phyloP scores from a whole-genome alignment of 495 filamentous ascomycete genomes.

The Cercophora samala region DNA sequence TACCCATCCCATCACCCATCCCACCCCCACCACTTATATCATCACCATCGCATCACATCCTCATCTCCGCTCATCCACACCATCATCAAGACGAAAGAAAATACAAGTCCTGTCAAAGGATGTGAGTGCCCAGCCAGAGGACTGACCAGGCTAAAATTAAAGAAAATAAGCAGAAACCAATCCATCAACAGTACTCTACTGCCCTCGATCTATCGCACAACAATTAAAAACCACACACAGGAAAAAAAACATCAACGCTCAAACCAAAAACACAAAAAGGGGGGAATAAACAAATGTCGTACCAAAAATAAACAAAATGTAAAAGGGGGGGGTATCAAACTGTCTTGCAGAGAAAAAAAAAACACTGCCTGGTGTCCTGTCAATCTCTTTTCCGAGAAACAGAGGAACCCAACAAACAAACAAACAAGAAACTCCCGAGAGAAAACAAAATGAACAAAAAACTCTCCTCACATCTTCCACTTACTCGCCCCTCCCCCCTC shows the following conservation, averaged over 20 bases:
- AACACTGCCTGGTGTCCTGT: neutral
- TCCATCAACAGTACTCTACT: neutral
- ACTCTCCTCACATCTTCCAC: neutral
- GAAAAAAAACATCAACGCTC: neutral
- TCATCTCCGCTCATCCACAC: neutral
- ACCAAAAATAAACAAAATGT: neutral
- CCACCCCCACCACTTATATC: neutral
- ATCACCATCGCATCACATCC: neutral
- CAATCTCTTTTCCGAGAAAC: neutral
- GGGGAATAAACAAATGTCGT: neutral
- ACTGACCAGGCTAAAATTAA: neutral
- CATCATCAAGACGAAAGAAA: neutral
- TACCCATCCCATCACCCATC: neutral
- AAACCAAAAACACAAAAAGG: neutral
- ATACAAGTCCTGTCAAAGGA: neutral
- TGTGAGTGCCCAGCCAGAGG: neutral
- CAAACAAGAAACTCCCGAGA: neutral
- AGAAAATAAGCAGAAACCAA: neutral
- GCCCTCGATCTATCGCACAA: neutral
- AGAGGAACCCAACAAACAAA: neutral
- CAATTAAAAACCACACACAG: neutral
- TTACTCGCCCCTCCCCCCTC: constrained; percentile 21
- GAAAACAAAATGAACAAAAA: neutral
- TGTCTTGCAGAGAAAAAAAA: neutral
- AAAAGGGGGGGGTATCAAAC: neutral